Conservation (phyloP, 2,329 filamentous ascomycete species). For the Penicillium nordicum region DNA sequence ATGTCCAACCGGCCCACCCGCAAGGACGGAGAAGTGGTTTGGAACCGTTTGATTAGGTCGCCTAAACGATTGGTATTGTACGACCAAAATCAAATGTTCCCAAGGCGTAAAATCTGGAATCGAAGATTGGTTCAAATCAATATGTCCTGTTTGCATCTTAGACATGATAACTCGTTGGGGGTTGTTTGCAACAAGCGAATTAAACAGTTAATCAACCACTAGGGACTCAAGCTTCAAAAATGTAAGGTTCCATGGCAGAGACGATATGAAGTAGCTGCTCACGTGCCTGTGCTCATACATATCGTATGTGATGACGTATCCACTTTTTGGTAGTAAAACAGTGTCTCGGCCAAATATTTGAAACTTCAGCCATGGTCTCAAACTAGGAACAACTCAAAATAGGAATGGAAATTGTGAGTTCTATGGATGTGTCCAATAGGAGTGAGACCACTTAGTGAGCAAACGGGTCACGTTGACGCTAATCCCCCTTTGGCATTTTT, state of each 20-base stretch:
- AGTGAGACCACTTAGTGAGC: neutral
- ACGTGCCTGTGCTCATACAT: no score
- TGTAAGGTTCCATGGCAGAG: no score
- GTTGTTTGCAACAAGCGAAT: no score
- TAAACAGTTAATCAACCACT: no score
- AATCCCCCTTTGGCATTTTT: neutral
- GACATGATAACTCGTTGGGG: no score
- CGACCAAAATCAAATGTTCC: no score
- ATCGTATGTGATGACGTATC: neutral
- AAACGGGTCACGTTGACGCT: neutral
- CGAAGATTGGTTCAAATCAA: no score
- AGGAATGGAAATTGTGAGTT: neutral
- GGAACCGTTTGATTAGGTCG: slow-evolving; percentile 23
- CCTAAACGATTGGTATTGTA: no score
- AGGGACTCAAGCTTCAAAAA: no score
- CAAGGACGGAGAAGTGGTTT: slow-evolving; percentile 44
- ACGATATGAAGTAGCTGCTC: no score
- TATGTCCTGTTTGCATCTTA: no score
- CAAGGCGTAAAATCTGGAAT: no score
- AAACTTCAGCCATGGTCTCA: neutral
- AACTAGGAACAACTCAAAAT: neutral
- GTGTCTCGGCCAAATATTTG: neutral
- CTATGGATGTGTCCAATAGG: neutral
- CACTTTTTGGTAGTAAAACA: neutral
- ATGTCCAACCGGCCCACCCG: slow-evolving; percentile 51